A percentile compares a stretch with the other conserved stretches of the same genome.
Conservation (phyloP, 148 eudicot species). For the Vaccinium vitisidaea region DNA sequence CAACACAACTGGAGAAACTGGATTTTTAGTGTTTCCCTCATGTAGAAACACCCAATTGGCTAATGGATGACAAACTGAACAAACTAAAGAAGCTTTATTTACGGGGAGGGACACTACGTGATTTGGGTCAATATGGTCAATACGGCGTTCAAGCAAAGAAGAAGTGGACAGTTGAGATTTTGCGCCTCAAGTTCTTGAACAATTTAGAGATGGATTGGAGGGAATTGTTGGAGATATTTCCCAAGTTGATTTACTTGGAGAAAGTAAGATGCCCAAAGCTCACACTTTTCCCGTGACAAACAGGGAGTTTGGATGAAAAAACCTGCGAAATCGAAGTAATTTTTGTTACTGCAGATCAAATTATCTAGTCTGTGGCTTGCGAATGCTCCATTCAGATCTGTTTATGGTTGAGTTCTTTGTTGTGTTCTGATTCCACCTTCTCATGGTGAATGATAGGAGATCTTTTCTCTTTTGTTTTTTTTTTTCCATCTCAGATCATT, state of each 20-base stretch:
- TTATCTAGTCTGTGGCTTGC: neutral
- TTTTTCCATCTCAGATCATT: neutral
- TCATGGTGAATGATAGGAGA: neutral
- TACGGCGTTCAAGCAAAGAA: neutral
- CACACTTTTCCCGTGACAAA: slow-evolving; percentile 31
- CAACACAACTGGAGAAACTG: slow-evolving; percentile 26
- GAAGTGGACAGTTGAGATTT: slow-evolving; percentile 22
- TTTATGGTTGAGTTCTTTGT: neutral
- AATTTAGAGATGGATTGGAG: slow-evolving; percentile 20
- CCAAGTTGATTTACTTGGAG: slow-evolving; percentile 27
- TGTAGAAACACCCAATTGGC: slow-evolving; percentile 15
- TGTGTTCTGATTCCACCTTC: neutral
- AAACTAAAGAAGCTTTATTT: slow-evolving; percentile 33
- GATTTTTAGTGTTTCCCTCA: slow-evolving; percentile 32
- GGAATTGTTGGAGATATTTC: slow-evolving; percentile 13
- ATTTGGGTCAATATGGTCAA: slow-evolving; percentile 12
- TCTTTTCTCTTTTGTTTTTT: too few relatives aligned
- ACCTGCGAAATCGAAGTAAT: neutral
- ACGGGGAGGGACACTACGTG: slow-evolving; percentile 32
- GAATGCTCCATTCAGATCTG: neutral
- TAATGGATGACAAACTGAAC: slow-evolving; percentile 9
- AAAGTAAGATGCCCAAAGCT: slow-evolving; percentile 31
- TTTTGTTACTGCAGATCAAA: neutral
- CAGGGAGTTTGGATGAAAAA: slow-evolving; percentile 39
- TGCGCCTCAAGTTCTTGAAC: slow-evolving; percentile 23